Evolutionary conservation across 495 filamentous ascomycete species (phyloP), one percentile per base, ranked within the genome.

Genomic region (Usnea hakonensis): DNA sequence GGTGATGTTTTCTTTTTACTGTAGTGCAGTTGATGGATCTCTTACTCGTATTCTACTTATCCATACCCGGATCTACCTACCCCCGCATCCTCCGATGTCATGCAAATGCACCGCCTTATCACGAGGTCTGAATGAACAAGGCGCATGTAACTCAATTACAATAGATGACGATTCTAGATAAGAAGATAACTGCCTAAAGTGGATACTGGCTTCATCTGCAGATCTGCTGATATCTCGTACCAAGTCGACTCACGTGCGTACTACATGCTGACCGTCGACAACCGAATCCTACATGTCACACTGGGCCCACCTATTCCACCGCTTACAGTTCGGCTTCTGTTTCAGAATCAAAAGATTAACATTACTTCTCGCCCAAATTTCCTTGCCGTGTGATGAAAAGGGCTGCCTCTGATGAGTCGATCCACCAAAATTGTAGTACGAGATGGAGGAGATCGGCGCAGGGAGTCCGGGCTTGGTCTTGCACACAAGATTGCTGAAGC

Each of bases 21-120:
- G 48, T 5, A 32, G 14, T 21, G 35, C 35, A n/a, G 35, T 36
- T 6, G 11, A 5, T 50, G 46, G 13, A 28, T 2, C 5, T 32
- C 14, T 52, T 5, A 32, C 14, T 32, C 19, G 28, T 52, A 32
- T 28, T 52, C 48, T 52, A 52, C 23, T 50, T 3, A 11, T 50
- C 28, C 48, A 11, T 50, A 50, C 48, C 32, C 48, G 48, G 48
- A 52, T 52, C 48, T 50, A 50, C 26, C 21, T 14, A 50, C 13
- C 48, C 48, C 48, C 48, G 48, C 48, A 50, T 54, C 44, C 46
- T 37, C 38, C 59, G 37, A 41, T 41, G 37, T 41, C n/a, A 57
- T 28, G 13, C 35, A n/a, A 57, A 61, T 21, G 33, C 54, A 32
- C 26, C 59, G 14, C 28, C 59, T 61, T 61, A 61, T 61, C 59